phyloP scores from a whole-genome alignment of 768 basidiomycete species.

The Amanita pseudoporphyria region DNA sequence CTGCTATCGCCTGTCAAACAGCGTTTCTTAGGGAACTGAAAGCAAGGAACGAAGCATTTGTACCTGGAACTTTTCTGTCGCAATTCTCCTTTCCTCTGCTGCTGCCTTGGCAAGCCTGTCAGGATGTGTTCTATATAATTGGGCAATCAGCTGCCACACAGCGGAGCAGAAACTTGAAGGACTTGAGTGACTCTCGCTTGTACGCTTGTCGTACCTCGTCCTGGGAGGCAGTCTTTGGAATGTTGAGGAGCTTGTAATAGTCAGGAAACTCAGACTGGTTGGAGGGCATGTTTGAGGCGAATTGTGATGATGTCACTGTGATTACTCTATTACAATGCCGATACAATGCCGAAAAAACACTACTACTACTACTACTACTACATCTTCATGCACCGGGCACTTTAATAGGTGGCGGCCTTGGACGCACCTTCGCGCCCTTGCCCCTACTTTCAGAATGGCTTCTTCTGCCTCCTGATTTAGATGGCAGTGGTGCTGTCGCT shows the following conservation, averaged over 20 bases:
- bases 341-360: background rate
- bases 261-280: conserved; percentile 72
- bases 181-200: conserved; percentile 73
- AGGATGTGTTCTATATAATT: conserved; percentile 66
- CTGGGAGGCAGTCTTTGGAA: conserved; percentile 46
- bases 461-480: background rate
- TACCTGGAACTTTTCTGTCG: conserved; percentile 85
- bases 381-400: background rate
- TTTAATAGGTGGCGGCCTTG: background rate
- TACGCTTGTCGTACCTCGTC: conserved; percentile 74
- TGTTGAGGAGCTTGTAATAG: conserved; percentile 60
- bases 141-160: conserved; percentile 12
- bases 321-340: background rate
- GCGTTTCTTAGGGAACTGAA: conserved; percentile 2
- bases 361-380: background rate
- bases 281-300: conserved; percentile 6
- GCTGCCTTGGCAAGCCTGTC: conserved; percentile 70
- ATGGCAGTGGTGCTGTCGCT: conserved; percentile 21
- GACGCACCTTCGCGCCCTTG: conserved; percentile 16
- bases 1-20: conserved; percentile 64
- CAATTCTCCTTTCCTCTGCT: conserved; percentile 54
- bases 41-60: background rate
- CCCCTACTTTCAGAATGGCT: conserved; percentile 10
- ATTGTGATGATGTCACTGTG: conserved; percentile 19
- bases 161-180: background rate